Percentiles rank a stretch among this genome's conserved stretches.
These are phyloP conservation scores for Neurospora sp. DNA, from an alignment of 2,329 filamentous ascomycete species.

Conservation along the genomic window DNA sequence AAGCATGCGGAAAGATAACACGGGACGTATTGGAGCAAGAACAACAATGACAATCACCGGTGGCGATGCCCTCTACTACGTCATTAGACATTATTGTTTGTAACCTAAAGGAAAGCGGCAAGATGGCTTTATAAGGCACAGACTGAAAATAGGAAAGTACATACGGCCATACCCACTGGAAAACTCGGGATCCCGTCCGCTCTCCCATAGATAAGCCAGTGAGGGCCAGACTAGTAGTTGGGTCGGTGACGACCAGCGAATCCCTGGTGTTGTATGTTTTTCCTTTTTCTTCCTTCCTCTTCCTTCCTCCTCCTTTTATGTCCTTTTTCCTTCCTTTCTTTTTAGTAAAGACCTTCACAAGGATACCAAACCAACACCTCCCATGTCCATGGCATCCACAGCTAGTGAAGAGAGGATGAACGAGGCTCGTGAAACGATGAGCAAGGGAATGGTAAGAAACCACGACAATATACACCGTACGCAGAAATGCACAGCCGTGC, in stretches of 20 bases:
- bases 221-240: too few species aligned
- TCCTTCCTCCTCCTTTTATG: too few species aligned
- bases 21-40: neutral
- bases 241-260: neutral
- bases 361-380: neutral
- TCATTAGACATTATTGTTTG: too few species aligned
- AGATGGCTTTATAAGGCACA: too few species aligned
- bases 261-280: neutral
- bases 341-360: neutral
- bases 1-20: neutral
- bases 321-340: neutral
- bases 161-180: too few species aligned
- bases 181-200: too few species aligned
- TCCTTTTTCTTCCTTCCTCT: neutral
- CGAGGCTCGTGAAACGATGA: neutral
- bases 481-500: neutral
- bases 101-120: too few species aligned
- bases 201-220: too few species aligned
- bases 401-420: neutral
- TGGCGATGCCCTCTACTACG: neutral
- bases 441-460: too few species aligned
- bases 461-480: neutral
- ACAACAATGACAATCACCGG: neutral
- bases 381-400: neutral
- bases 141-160: too few species aligned